Evolutionary conservation across 2,329 filamentous ascomycete species (phyloP).

Genomic region (Aureobasidium sp.): DNA sequence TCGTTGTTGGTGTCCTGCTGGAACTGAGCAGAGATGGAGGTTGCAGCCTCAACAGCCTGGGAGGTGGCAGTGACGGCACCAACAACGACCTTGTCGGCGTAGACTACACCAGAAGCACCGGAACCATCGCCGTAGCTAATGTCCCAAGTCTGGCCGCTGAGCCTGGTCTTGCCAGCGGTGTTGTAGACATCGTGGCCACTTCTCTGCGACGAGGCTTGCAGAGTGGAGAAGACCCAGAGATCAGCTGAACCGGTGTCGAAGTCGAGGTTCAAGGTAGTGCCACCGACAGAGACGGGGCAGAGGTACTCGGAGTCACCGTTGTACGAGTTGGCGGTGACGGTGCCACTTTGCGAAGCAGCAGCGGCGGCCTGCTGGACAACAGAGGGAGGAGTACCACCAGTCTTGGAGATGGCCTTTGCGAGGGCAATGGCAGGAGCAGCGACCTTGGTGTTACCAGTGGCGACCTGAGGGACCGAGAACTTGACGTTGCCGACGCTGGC

Average conservation of each 20-base stretch:
- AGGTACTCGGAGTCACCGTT: constrained; percentile 29
- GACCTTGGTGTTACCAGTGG: constrained; percentile 34
- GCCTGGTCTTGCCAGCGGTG: constrained; percentile 38
- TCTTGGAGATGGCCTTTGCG: constrained; percentile 21
- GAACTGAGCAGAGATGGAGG: constrained; percentile 50
- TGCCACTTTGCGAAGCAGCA: constrained; percentile 31
- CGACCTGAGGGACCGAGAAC: constrained; percentile 27
- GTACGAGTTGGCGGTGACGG: constrained; percentile 34
- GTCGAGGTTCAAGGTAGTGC: constrained; percentile 57
- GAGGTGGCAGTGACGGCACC: constrained; percentile 51
- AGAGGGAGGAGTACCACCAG: constrained; percentile 25
- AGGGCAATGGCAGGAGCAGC: constrained; percentile 25
- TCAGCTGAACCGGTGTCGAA: constrained; percentile 60
- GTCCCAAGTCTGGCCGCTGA: constrained; percentile 48
- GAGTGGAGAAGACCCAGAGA: constrained; percentile 60
- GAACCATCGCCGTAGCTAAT: constrained; percentile 63
- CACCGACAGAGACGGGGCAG: constrained; percentile 55
- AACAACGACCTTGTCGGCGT: constrained; percentile 57
- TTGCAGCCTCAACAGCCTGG: constrained; percentile 61
- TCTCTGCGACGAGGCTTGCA: constrained; percentile 45
- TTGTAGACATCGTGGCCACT: constrained; percentile 54
- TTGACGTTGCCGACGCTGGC: constrained; percentile 14
- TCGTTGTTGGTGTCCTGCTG: constrained; percentile 47
- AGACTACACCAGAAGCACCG: constrained; percentile 57
- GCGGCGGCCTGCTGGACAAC: constrained; percentile 27